These are phyloP conservation scores for Xylaria scruposa DNA, from an alignment of 495 filamentous ascomycete species.

Conservation along the genomic window DNA sequence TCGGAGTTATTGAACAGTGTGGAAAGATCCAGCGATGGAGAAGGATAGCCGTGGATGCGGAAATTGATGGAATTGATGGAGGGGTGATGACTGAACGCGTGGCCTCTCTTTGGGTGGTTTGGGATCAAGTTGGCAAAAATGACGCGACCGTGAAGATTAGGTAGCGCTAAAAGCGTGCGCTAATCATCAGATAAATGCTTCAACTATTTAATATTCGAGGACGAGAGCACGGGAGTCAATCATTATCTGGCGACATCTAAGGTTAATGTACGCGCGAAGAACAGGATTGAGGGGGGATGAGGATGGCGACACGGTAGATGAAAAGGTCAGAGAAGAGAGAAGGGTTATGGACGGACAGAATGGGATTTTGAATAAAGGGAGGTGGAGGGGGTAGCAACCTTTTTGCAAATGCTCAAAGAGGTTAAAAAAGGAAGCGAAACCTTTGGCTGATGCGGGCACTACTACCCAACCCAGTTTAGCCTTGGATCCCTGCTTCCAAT, in stretches of 20 bases:
- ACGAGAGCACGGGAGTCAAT: not conserved
- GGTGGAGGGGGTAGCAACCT: slow-evolving; percentile 15
- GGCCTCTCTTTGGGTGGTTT: not conserved
- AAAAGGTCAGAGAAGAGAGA: slow-evolving; percentile 20
- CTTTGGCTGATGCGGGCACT: not conserved
- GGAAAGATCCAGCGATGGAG: slow-evolving; percentile 16
- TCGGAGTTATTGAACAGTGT: slow-evolving; percentile 28
- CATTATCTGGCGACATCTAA: slow-evolving; percentile 13
- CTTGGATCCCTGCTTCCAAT: not conserved
- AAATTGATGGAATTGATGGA: not conserved
- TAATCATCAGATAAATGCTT: slow-evolving; percentile 15
- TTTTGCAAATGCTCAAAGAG: not conserved
- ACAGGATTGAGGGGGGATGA: not conserved
- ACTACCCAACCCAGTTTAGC: not conserved
- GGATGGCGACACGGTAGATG: not conserved
- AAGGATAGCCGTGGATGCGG: not conserved
- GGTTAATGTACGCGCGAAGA: slow-evolving; percentile 8
- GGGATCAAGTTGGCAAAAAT: slow-evolving; percentile 1
- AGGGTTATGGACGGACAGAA: slow-evolving; percentile 4
- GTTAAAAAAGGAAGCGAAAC: slow-evolving; percentile 11
- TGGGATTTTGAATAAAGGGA: slow-evolving; percentile 22
- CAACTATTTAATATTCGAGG: slow-evolving; percentile 10
- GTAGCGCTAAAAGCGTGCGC: slow-evolving; percentile 8
- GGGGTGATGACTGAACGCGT: slow-evolving; percentile 11
- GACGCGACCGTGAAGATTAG: slow-evolving; percentile 23